A percentile compares a stretch with the other conserved stretches of the same genome.
phyloP scores from a whole-genome alignment of 345 rosid genomes.

The Kandelia obovata region DNA sequence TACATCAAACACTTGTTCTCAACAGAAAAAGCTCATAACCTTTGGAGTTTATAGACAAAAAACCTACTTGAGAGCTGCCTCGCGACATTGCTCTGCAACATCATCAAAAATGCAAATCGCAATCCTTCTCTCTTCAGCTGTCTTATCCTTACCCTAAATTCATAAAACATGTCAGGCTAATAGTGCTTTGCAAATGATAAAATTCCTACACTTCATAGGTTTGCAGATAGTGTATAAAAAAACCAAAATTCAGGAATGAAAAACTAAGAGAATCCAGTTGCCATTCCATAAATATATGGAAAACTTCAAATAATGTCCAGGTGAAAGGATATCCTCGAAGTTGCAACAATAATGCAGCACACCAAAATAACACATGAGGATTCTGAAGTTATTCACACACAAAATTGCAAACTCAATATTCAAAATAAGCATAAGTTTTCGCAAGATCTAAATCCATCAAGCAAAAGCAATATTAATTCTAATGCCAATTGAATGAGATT shows the following conservation, averaged over 20 bases:
- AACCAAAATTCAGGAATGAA: not conserved
- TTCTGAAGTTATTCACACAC: no score
- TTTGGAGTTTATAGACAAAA: not conserved
- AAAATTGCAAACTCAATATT: no score
- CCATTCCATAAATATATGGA: no score
- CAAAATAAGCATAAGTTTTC: no score
- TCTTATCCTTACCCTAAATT: constrained; percentile 91
- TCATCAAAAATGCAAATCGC: constrained; percentile 99
- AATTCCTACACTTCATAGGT: not conserved
- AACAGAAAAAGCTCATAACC: constrained; percentile 11
- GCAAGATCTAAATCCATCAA: no score
- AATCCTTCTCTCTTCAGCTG: constrained; percentile 97
- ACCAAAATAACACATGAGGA: no score
- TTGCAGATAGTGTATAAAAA: not conserved
- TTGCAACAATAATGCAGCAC: no score
- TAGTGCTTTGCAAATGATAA: not conserved
- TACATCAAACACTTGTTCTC: constrained; percentile 15
- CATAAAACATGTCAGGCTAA: constrained; percentile 15
- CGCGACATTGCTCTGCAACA: constrained; percentile 97
- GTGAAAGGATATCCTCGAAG: no score
- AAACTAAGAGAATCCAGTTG: no score
- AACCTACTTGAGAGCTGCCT: constrained; percentile 83
- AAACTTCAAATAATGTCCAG: no score
- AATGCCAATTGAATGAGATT: no score
- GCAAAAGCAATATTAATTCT: no score